Evolutionary conservation across 176 grass and related monocot species (phyloP).

Genomic region (Tuctoria greenei): DNA sequence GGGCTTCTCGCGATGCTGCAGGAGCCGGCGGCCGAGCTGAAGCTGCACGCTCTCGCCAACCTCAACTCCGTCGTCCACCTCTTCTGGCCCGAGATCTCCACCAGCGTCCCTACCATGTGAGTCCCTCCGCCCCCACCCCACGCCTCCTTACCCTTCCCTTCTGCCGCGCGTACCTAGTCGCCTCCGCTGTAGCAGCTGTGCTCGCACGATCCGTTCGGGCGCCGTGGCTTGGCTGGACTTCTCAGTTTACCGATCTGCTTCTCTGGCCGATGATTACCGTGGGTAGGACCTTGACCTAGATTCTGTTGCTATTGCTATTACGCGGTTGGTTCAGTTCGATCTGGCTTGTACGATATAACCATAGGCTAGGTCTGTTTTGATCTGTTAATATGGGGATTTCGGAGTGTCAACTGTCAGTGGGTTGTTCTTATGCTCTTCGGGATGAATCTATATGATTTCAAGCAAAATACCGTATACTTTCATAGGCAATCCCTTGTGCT

Average conservation of each 20-base stretch:
- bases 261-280: not conserved
- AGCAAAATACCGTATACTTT: not conserved
- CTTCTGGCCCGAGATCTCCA: slow-evolving; percentile 99
- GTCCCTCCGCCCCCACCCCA: not conserved
- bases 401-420: not conserved
- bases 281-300: not conserved
- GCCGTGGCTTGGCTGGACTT: not conserved
- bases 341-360: not conserved
- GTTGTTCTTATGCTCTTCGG: not conserved
- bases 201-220: slow-evolving; percentile 25
- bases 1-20: slow-evolving; percentile 92
- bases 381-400: slow-evolving; percentile 8
- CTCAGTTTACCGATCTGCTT: slow-evolving; percentile 20
- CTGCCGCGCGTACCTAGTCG: not conserved
- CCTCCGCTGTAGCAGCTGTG: slow-evolving; percentile 1
- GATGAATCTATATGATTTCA: not conserved
- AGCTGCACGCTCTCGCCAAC: slow-evolving; percentile 82
- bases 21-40: slow-evolving; percentile 81
- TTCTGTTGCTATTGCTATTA: not conserved
- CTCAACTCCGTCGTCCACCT: slow-evolving; percentile 93
- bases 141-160: not conserved
- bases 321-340: slow-evolving; percentile 35
- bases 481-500: not conserved
- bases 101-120: slow-evolving; percentile 91
- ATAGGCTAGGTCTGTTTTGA: slow-evolving; percentile 13